A percentile compares a stretch with the other conserved stretches of the same genome.
These are phyloP conservation scores for Phytophthora foliorum DNA, from an alignment of 352 stramenopile genomes.

Conservation along the genomic window DNA sequence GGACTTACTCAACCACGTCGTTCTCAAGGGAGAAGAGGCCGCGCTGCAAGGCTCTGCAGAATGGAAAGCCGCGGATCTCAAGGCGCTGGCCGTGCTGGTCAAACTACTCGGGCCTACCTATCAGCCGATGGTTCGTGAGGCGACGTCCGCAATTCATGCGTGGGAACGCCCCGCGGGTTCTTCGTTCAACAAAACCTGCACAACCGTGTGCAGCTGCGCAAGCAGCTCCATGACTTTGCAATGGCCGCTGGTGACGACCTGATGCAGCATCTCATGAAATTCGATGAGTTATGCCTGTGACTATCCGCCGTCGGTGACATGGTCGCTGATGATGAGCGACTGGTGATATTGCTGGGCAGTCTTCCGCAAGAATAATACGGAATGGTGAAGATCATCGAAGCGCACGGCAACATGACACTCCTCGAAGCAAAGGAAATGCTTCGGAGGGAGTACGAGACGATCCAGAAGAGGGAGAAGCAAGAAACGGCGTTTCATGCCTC, in stretches of 20 bases:
- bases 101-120: conserved; percentile 12
- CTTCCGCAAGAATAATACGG: conserved; percentile 19
- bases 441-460: conserved; percentile 13
- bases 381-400: conserved; percentile 32
- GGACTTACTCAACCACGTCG: conserved; percentile 19
- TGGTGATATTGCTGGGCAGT: conserved; percentile 21
- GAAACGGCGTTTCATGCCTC: conserved; percentile 13
- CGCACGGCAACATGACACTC: conserved; percentile 5
- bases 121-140: conserved; percentile 25
- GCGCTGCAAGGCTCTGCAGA: conserved; percentile 8
- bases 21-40: conserved; percentile 9
- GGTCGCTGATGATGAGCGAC: conserved; percentile 15
- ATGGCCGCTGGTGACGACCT: conserved; percentile 11
- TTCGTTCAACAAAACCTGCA: conserved; percentile 35
- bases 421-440: conserved; percentile 34
- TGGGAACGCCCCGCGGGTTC: conserved; percentile 25
- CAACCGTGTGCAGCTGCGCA: conserved; percentile 29
- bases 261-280: conserved; percentile 24
- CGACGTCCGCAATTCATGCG: background rate
- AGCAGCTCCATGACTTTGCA: conserved; percentile 28
- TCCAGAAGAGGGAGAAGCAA: conserved; percentile 19
- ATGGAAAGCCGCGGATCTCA: conserved; percentile 22
- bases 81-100: conserved; percentile 5
- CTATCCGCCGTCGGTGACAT: conserved; percentile 22
- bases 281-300: conserved; percentile 27